These are phyloP conservation scores for Magnaporthiopsis rhizophila DNA, from an alignment of 2,329 filamentous ascomycete genomes.

Conservation along the genomic window DNA sequence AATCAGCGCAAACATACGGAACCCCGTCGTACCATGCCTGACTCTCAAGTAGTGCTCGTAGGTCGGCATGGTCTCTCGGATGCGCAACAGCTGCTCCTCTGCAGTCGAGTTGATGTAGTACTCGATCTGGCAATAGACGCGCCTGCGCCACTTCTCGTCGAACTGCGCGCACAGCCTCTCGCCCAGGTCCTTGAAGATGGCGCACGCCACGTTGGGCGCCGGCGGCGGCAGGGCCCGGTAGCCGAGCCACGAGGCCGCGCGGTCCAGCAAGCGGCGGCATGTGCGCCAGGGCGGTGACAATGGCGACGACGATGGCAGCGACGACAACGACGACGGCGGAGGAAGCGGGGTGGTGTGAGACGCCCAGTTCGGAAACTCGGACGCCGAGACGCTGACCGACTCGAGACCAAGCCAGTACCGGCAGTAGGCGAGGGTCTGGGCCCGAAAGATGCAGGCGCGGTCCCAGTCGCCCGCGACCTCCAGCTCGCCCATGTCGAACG, in stretches of 20 bases:
- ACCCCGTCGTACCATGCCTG: constrained; percentile 14
- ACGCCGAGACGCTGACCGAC: neutral
- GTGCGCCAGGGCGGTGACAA: neutral
- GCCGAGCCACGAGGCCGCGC: neutral
- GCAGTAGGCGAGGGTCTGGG: constrained; percentile 21
- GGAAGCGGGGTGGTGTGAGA: neutral
- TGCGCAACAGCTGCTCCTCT: constrained; percentile 14
- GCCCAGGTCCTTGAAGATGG: constrained; percentile 14
- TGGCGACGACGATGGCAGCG: neutral
- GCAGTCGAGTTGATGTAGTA: constrained; percentile 12
- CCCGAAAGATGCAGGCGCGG: constrained; percentile 20
- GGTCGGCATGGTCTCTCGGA: constrained; percentile 12
- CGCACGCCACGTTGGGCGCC: constrained; percentile 11
- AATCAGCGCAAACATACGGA: constrained; percentile 13
- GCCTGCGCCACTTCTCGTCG: constrained; percentile 11
- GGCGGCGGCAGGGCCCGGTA: constrained; percentile 8
- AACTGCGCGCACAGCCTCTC: constrained; percentile 12
- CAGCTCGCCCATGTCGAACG: constrained; percentile 25
- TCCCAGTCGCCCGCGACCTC: constrained; percentile 21
- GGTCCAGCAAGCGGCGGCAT: neutral
- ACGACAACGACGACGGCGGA: no score
- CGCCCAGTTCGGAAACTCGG: neutral
- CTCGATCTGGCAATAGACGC: constrained; percentile 13
- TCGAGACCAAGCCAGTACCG: constrained; percentile 19
- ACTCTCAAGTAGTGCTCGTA: constrained; percentile 14